Percentiles rank a stretch among this genome's conserved stretches.
Conservation (phyloP, 1,284 basidiomycete genomes). For the Trametes pubescens region DNA sequence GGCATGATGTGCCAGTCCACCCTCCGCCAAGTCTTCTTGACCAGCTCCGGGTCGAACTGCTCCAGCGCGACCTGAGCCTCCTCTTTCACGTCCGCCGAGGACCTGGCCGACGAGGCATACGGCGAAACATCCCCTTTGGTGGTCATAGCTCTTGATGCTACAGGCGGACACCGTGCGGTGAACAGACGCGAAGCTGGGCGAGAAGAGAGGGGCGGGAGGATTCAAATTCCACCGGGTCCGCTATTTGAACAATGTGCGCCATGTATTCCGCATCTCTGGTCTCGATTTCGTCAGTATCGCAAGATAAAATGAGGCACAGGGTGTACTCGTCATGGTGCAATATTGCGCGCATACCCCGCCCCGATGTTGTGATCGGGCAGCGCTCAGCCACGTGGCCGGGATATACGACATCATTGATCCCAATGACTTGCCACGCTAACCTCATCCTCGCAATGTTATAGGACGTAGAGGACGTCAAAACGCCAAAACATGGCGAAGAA, state of each 20-base stretch:
- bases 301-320: neutral
- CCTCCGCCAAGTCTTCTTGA: slow-evolving; percentile 41
- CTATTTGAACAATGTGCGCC: slow-evolving; percentile 12
- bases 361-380: slow-evolving; percentile 19
- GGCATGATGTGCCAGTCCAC: slow-evolving; percentile 43
- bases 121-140: slow-evolving; percentile 16
- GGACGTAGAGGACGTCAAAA: no score
- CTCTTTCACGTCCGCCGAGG: slow-evolving; percentile 19
- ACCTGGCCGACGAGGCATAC: slow-evolving; percentile 28
- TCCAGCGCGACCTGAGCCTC: slow-evolving; percentile 23
- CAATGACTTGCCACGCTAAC: no score
- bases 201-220: neutral
- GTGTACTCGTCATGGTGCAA: slow-evolving; percentile 24
- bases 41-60: slow-evolving; percentile 35
- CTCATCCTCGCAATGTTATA: no score
- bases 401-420: no score
- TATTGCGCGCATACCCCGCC: slow-evolving; percentile 21
- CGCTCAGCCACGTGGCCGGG: neutral
- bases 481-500: no score
- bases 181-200: slow-evolving; percentile 7
- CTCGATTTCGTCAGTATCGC: neutral
- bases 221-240: neutral
- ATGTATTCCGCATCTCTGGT: neutral
- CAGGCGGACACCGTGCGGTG: neutral
- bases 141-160: slow-evolving; percentile 16